phyloP scores from a whole-genome alignment of 139 green algal genomes.

The Nannochloris sp. region DNA sequence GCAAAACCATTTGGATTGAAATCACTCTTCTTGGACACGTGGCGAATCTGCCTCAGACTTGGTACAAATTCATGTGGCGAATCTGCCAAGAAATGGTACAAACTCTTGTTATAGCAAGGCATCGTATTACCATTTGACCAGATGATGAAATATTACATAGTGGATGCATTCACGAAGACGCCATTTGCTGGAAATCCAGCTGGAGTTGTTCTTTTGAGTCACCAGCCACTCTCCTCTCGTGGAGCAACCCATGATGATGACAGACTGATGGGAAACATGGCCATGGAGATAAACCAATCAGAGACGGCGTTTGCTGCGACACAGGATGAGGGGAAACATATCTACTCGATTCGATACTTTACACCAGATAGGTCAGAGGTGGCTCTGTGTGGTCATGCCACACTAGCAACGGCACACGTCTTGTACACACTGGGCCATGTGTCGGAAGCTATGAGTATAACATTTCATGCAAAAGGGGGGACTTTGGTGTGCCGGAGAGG shows the following conservation, averaged over 20 bases:
- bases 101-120: no score
- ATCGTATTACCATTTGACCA: background rate
- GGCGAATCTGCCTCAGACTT: no score
- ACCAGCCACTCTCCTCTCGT: conserved; percentile 14
- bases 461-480: conserved; percentile 26
- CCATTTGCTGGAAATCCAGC: conserved; percentile 69
- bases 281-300: conserved; percentile 63
- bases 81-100: no score
- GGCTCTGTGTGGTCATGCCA: conserved; percentile 58
- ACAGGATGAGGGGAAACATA: background rate
- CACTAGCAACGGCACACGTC: conserved; percentile 33
- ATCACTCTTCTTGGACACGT: no score
- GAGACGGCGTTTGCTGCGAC: conserved; percentile 68
- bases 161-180: conserved; percentile 59
- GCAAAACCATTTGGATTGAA: no score
- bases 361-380: conserved; percentile 39
- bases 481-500: conserved; percentile 6
- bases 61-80: no score
- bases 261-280: conserved; percentile 35
- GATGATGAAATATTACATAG: conserved; percentile 16
- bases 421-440: conserved; percentile 6
- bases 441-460: background rate
- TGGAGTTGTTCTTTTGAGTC: conserved; percentile 38
- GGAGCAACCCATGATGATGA: conserved; percentile 8
- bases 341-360: conserved; percentile 47